Conservation (phyloP, 768 basidiomycete genomes). For the Suillus spraguei region DNA sequence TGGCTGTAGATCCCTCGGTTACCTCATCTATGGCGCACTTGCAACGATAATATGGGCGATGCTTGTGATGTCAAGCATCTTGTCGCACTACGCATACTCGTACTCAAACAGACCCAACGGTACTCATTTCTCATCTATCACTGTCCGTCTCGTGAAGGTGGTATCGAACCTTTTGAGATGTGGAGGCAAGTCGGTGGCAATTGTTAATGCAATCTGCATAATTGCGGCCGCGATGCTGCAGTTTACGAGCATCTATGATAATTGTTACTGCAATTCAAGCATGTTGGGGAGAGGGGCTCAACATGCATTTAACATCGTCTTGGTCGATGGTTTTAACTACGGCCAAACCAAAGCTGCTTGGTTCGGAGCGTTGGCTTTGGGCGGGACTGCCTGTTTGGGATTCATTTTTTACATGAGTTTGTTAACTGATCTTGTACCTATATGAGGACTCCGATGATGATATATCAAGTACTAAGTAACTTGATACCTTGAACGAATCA, state of each 20-base stretch:
- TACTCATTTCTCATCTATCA: neutral
- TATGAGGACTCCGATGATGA: neutral
- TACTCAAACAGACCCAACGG: neutral
- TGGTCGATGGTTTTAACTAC: constrained; percentile 19
- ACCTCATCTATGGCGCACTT: constrained; percentile 30
- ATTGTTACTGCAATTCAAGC: constrained; percentile 28
- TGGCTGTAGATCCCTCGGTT: constrained; percentile 37
- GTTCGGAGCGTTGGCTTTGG: constrained; percentile 40
- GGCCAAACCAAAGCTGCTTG: constrained; percentile 34
- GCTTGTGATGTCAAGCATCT: constrained; percentile 31
- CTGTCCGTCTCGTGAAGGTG: constrained; percentile 3
- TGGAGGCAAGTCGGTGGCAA: constrained; percentile 22
- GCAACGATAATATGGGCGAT: constrained; percentile 35
- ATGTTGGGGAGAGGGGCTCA: constrained; percentile 17
- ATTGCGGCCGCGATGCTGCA: constrained; percentile 26
- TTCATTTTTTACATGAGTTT: constrained; percentile 5
- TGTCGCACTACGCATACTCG: constrained; percentile 22
- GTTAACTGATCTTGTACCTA: constrained; percentile 6
- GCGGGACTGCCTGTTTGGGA: neutral
- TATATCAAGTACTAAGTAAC: no score
- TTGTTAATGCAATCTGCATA: constrained; percentile 24
- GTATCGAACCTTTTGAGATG: constrained; percentile 18
- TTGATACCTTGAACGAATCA: neutral
- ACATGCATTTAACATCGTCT: constrained; percentile 35
- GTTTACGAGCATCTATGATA: constrained; percentile 25